phyloP scores from a whole-genome alignment of 108 stramenopile species.

The Cyclotella distinguenda region DNA sequence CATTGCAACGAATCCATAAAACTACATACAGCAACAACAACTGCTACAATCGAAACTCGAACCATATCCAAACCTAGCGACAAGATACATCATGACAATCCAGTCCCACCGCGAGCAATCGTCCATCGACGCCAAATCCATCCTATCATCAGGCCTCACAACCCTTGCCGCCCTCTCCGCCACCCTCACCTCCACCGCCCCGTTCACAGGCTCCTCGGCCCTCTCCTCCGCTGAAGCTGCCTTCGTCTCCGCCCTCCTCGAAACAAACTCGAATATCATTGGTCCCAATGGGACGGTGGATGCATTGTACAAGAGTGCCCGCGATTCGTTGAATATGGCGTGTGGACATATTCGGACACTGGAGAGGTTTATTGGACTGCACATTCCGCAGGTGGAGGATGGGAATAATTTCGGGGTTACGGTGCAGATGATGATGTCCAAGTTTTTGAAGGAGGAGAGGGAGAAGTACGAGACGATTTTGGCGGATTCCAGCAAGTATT shows the following conservation, averaged over 20 bases:
- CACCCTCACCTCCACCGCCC: conserved; percentile 22
- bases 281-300: conserved; percentile 30
- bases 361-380: conserved; percentile 42
- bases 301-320: conserved; percentile 24
- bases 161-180: conserved; percentile 30
- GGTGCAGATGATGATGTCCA: conserved; percentile 64
- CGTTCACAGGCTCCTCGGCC: conserved; percentile 5
- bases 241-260: conserved; percentile 18
- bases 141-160: conserved; percentile 26
- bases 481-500: conserved; percentile 55
- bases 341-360: conserved; percentile 26
- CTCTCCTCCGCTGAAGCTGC: conserved; percentile 30
- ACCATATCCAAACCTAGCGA: background rate
- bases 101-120: conserved; percentile 29
- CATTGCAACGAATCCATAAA: too few relatives aligned
- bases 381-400: conserved; percentile 57
- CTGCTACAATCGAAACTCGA: too few relatives aligned
- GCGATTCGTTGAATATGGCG: conserved; percentile 28
- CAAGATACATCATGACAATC: conserved; percentile 1
- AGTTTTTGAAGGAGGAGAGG: conserved; percentile 47
- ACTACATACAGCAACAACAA: too few relatives aligned
- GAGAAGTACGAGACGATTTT: conserved; percentile 45
- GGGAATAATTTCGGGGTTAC: conserved; percentile 84
- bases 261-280: conserved; percentile 17
- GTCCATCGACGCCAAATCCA: conserved; percentile 40